A percentile compares a stretch with the other conserved stretches of the same genome.
Evolutionary conservation across 352 stramenopile species (phyloP).

Genomic region (Phytophthora syringae): DNA sequence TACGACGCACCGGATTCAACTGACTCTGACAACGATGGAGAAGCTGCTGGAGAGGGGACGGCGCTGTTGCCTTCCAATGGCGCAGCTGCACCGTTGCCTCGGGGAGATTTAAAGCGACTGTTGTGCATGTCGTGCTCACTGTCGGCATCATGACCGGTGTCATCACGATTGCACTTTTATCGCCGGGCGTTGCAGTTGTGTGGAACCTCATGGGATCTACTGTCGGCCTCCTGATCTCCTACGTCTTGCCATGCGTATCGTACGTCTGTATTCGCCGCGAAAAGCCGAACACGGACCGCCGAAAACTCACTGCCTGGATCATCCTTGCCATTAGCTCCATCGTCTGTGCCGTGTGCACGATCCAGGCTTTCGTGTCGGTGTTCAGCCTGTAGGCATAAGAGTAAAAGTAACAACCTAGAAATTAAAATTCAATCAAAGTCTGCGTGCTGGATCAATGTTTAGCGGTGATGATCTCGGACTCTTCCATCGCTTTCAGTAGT

Average conservation of each 20-base stretch:
- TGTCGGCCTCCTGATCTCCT: slow-evolving; percentile 87
- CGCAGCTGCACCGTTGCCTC: neutral
- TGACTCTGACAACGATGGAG: slow-evolving; percentile 30
- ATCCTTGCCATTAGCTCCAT: slow-evolving; percentile 80
- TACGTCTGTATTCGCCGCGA: slow-evolving; percentile 87
- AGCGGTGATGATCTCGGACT: neutral
- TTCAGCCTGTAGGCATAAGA: slow-evolving; percentile 34
- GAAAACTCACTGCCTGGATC: slow-evolving; percentile 77
- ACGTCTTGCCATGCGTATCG: slow-evolving; percentile 87
- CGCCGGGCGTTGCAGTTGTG: slow-evolving; percentile 82
- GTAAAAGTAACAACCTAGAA: slow-evolving; percentile 19
- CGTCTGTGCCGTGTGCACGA: slow-evolving; percentile 73
- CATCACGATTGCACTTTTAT: slow-evolving; percentile 71
- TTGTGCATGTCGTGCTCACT: slow-evolving; percentile 72
- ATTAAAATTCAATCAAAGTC: slow-evolving; percentile 17
- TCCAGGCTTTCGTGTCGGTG: slow-evolving; percentile 66
- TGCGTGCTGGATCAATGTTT: slow-evolving; percentile 17
- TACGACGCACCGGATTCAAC: slow-evolving; percentile 34
- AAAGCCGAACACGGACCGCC: slow-evolving; percentile 67
- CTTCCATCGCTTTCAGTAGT: slow-evolving; percentile 51
- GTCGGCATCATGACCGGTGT: slow-evolving; percentile 66
- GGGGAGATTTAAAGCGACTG: slow-evolving; percentile 23
- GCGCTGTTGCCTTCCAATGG: slow-evolving; percentile 32
- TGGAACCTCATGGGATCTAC: slow-evolving; percentile 92
- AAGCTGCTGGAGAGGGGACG: slow-evolving; percentile 36